These are phyloP conservation scores for Beauveria pseudobassiana DNA, from an alignment of 2,329 filamentous ascomycete genomes.

Conservation along the genomic window DNA sequence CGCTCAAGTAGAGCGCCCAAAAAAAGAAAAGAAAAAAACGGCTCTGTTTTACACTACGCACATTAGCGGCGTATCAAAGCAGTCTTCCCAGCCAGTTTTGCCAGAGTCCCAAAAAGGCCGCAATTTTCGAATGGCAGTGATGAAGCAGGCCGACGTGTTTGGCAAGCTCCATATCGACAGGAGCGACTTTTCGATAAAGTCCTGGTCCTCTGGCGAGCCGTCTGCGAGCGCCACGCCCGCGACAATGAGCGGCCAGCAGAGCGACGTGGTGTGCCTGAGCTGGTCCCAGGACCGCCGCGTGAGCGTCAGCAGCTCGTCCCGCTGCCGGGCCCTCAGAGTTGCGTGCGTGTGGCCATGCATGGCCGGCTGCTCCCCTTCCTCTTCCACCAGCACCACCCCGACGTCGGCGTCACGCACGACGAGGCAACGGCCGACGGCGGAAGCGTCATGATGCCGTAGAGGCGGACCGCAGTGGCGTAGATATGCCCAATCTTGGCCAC, in stretches of 20 bases:
- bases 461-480: background rate
- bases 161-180: background rate
- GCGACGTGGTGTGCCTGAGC: background rate
- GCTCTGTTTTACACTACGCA: background rate
- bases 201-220: background rate
- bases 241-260: conserved; percentile 5
- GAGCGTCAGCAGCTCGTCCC: background rate
- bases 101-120: background rate
- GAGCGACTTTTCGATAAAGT: background rate
- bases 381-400: too few relatives aligned
- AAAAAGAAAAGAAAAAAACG: background rate
- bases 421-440: background rate
- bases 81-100: conserved; percentile 3
- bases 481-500: background rate
- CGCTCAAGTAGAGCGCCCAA: background rate
- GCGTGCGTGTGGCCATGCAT: background rate
- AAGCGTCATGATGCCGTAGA: background rate
- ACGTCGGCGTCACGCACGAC: background rate
- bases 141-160: background rate
- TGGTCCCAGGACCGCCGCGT: background rate
- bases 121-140: background rate
- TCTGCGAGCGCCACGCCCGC: background rate
- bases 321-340: background rate
- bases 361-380: background rate
- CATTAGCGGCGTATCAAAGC: background rate